phyloP scores from a whole-genome alignment of 2,329 filamentous ascomycete genomes.

The Chaetomium globosum region DNA sequence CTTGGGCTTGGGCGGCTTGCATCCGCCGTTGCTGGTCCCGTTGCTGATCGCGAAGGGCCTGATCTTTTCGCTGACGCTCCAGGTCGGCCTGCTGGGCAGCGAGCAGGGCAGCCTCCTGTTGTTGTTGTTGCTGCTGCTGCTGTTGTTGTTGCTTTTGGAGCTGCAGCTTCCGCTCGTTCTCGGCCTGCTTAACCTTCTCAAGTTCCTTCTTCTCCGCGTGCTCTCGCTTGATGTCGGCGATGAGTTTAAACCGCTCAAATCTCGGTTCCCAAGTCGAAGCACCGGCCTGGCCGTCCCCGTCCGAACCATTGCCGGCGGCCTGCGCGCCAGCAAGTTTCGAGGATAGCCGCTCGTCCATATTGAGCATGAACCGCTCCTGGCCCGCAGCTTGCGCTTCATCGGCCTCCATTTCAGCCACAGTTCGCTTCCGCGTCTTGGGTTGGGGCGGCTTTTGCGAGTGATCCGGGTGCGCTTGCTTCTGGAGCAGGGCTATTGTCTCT shows the following conservation, averaged over 20 bases:
- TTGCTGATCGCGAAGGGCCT: slow-evolving; percentile 41
- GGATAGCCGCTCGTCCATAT: slow-evolving; percentile 80
- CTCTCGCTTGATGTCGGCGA: slow-evolving; percentile 79
- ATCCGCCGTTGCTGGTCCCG: slow-evolving; percentile 38
- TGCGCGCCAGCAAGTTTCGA: slow-evolving; percentile 61
- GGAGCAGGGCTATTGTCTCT: slow-evolving; percentile 71
- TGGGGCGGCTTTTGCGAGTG: slow-evolving; percentile 76
- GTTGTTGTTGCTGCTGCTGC: slow-evolving; percentile 53
- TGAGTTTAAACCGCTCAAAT: slow-evolving; percentile 89
- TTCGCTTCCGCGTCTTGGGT: slow-evolving; percentile 89
- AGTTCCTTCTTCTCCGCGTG: slow-evolving; percentile 76
- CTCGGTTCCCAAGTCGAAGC: slow-evolving; percentile 77
- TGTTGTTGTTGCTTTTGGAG: slow-evolving; percentile 53
- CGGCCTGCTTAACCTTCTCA: slow-evolving; percentile 70
- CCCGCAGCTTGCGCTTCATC: slow-evolving; percentile 91
- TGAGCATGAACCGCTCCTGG: slow-evolving; percentile 89
- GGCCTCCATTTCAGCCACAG: slow-evolving; percentile 89
- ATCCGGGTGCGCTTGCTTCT: slow-evolving; percentile 72
- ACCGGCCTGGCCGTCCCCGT: slow-evolving; percentile 72
- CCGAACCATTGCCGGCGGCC: slow-evolving; percentile 61
- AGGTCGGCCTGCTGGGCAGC: slow-evolving; percentile 46
- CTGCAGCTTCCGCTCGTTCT: slow-evolving; percentile 59
- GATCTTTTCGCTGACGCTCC: slow-evolving; percentile 49
- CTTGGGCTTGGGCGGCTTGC: slow-evolving; percentile 38
- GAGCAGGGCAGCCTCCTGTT: slow-evolving; percentile 45